Percentiles rank a stretch among this genome's conserved stretches.
Evolutionary conservation across 78 protist species (phyloP).

Genomic region (Chrysochromulina parva): DNA sequence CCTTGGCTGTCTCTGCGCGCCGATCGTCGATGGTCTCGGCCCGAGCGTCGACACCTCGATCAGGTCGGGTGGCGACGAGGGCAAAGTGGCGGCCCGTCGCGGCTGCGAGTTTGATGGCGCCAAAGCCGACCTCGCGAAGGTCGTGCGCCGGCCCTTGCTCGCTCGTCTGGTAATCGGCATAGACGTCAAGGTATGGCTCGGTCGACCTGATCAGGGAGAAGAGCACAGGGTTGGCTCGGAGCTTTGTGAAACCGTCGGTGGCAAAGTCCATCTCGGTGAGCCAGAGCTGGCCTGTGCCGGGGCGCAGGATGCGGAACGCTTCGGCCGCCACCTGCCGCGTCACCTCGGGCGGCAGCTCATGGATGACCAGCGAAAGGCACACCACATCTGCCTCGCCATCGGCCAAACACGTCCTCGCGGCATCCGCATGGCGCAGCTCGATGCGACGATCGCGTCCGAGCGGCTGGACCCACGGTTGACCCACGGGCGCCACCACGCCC

Average conservation of each 20-base stretch:
- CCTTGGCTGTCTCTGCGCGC: neutral
- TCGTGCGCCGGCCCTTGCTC: neutral
- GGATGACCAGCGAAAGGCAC: neutral
- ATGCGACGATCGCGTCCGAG: neutral
- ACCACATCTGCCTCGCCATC: neutral
- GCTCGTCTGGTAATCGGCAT: neutral
- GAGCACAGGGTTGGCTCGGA: conserved; percentile 10
- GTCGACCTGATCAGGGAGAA: conserved; percentile 2
- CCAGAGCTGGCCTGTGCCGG: conserved; percentile 25
- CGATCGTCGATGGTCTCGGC: neutral
- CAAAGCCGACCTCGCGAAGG: neutral
- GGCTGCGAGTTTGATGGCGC: neutral
- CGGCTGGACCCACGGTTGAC: neutral
- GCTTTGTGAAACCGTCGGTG: neutral
- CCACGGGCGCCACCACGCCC: neutral
- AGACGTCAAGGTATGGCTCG: conserved; percentile 14
- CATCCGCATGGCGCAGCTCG: neutral
- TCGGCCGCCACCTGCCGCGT: neutral
- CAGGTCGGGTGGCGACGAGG: neutral
- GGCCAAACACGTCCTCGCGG: neutral
- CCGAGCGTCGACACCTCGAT: too few species aligned
- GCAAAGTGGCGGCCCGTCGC: conserved; percentile 29
- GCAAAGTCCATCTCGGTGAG: conserved; percentile 9
- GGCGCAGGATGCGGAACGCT: conserved; percentile 1
- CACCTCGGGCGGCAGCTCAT: conserved; percentile 11